Conservation (phyloP, 768 basidiomycete genomes). For the Amylocystis lapponica region DNA sequence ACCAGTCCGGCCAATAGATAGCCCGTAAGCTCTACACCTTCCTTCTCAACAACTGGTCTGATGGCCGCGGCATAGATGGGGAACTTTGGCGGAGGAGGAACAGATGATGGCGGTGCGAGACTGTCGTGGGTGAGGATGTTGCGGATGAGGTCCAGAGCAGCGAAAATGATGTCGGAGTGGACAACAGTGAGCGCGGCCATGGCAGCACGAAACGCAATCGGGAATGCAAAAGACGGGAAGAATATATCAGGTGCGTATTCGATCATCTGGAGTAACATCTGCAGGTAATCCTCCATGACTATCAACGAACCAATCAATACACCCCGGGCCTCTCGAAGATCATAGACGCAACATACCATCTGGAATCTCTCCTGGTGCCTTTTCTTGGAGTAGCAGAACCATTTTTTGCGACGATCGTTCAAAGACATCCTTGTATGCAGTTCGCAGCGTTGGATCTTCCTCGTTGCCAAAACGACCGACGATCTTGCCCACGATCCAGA, state of each 20-base stretch:
- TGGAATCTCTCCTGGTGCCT: slow-evolving; percentile 69
- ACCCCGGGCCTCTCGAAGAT: no score
- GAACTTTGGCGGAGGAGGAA: slow-evolving; percentile 52
- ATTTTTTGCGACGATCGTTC: slow-evolving; percentile 74
- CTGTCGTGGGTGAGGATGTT: slow-evolving; percentile 71
- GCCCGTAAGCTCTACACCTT: slow-evolving; percentile 66
- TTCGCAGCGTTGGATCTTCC: slow-evolving; percentile 48
- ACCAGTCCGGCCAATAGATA: slow-evolving; percentile 74
- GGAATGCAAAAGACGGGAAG: slow-evolving; percentile 74
- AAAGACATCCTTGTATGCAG: slow-evolving; percentile 57
- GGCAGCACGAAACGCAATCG: slow-evolving; percentile 67
- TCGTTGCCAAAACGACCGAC: slow-evolving; percentile 72
- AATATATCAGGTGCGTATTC: slow-evolving; percentile 68
- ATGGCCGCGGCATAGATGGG: slow-evolving; percentile 59
- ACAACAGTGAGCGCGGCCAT: slow-evolving; percentile 80
- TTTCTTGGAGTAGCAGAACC: slow-evolving; percentile 58
- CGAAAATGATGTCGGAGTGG: slow-evolving; percentile 76
- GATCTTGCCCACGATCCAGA: slow-evolving; percentile 92
- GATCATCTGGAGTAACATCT: slow-evolving; percentile 66
- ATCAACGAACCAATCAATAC: no score
- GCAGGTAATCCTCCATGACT: slow-evolving; percentile 96
- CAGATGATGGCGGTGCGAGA: slow-evolving; percentile 37
- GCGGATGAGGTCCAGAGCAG: slow-evolving; percentile 76
- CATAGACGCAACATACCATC: slow-evolving; percentile 60
- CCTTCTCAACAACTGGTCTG: slow-evolving; percentile 52